Evolutionary conservation across 352 stramenopile species (phyloP), one percentile per base, ranked within the genome.

Genomic region (Phytophthora lateralis): DNA sequence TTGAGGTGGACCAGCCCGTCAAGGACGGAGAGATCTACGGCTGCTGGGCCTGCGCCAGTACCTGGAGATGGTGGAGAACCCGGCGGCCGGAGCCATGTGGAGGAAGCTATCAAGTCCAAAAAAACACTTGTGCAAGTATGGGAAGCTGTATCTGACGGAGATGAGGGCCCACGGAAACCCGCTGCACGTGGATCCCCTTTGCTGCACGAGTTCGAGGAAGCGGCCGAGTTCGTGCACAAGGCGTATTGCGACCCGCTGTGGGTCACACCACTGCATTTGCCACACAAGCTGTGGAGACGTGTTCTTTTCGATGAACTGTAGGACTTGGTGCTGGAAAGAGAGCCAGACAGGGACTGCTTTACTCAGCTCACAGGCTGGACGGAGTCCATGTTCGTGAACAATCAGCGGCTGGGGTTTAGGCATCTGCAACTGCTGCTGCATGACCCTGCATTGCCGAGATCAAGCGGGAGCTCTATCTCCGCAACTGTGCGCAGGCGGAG

Each of bases 201-300:
- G n/a, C 29, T 88, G 20, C 55, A 79, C 1, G 69, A 88, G 47
- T 96, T 93, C 60, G 66, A 78, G 15, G 75, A 90, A 41, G 88
- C 85, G 1, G 88, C 82, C 39, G 89, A 89, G 59, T 89, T 89
- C 56, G 82, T 90, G 52, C 85, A 85, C 60, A 95, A 93, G 44
- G 85, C 81, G 2, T 94, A 96, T 63, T 76, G 71, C 10, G 88
- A 85, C 0, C 77, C 76, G 3, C 67, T 94, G 11, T 93, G 88
- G 77, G 78, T 84, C 7, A 83, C 78, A 0, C 60, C 52, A 11
- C 54, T 96, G 47, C 85, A 94, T 57, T 43, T 88, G 3, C 88
- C 85, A 0, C 63, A 73, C 21, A 88, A 90, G 44, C 73, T 71
- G 12, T 93, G 85, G 83, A 76, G 85, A 32, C 78, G 88, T 6